phyloP scores from a whole-genome alignment of 805 yeast genomes.

The Kazachstania taianensis region DNA sequence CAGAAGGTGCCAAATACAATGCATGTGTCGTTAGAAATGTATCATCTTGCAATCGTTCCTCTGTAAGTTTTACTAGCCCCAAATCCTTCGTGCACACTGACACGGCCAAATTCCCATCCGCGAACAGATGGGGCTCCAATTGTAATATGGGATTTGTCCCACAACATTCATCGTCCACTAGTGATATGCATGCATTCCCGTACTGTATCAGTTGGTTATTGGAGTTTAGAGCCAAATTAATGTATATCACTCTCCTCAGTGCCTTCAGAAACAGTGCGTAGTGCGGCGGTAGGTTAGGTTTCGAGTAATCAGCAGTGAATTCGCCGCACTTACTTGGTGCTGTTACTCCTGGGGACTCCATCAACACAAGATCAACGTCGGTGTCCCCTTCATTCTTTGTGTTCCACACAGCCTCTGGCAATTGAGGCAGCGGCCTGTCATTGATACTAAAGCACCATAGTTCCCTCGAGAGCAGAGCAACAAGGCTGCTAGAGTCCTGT shows the following conservation, averaged over 20 bases:
- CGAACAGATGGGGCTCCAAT: constrained; percentile 39
- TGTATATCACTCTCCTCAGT: constrained; percentile 33
- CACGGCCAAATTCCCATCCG: constrained; percentile 35
- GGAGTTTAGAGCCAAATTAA: constrained; percentile 26
- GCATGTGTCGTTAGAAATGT: constrained; percentile 29
- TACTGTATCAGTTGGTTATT: constrained; percentile 36
- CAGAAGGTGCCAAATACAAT: constrained; percentile 45
- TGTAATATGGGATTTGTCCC: constrained; percentile 18
- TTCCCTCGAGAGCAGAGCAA: constrained; percentile 33
- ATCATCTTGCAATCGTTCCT: constrained; percentile 11
- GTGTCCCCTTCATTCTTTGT: background rate
- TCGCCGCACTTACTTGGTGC: constrained; percentile 25
- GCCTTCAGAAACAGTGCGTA: constrained; percentile 43
- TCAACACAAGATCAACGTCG: constrained; percentile 3
- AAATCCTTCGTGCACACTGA: constrained; percentile 28
- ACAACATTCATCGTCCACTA: constrained; percentile 9
- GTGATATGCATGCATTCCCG: constrained; percentile 36
- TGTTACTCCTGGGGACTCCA: background rate
- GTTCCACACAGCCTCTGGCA: constrained; percentile 7
- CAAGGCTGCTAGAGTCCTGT: constrained; percentile 29
- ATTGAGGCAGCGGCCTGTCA: constrained; percentile 30
- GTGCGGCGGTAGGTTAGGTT: constrained; percentile 31
- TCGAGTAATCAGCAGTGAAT: constrained; percentile 28
- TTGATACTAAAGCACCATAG: constrained; percentile 36
- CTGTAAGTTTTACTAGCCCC: constrained; percentile 28